Conservation (phyloP, 2,329 filamentous ascomycete species). For the Exophiala sideris region DNA sequence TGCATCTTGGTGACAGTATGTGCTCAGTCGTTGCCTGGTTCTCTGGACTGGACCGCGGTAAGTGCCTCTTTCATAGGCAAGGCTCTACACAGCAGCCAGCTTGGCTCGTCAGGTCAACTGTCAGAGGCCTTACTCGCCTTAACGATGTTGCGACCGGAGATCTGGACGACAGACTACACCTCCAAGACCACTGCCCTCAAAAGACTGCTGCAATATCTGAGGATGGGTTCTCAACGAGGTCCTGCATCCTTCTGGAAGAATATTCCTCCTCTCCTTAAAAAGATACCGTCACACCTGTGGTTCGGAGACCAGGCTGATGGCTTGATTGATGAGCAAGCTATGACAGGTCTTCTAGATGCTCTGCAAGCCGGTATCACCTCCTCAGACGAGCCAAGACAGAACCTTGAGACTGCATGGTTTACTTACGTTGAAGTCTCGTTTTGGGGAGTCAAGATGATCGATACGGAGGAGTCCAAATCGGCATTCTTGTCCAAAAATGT, state of each 20-base stretch:
- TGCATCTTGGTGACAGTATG: conserved; percentile 55
- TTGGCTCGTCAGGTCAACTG: conserved; percentile 70
- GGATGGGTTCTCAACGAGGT: conserved; percentile 80
- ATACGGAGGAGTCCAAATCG: conserved; percentile 46
- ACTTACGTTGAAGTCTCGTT: conserved; percentile 66
- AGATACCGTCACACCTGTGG: conserved; percentile 56
- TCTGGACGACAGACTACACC: conserved; percentile 69
- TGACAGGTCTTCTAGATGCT: conserved; percentile 61
- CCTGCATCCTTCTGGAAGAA: conserved; percentile 69
- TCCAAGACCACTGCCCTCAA: conserved; percentile 56
- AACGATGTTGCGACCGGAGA: conserved; percentile 61
- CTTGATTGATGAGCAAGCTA: conserved; percentile 43
- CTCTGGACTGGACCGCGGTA: conserved; percentile 61
- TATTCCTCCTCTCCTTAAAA: conserved; percentile 59
- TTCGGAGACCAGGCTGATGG: conserved; percentile 39
- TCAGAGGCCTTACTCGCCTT: conserved; percentile 64
- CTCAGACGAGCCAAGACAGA: conserved; percentile 63
- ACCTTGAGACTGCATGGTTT: conserved; percentile 29
- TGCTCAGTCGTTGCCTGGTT: conserved; percentile 46
- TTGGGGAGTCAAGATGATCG: conserved; percentile 49
- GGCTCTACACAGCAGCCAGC: conserved; percentile 68
- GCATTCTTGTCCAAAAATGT: conserved; percentile 48
- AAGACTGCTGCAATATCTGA: conserved; percentile 68
- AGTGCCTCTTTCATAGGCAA: conserved; percentile 70
- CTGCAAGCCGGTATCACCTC: conserved; percentile 68